Evolutionary conservation across 345 rosid genomes (phyloP), one percentile per base, ranked within the genome.

Genomic region (Aethionema arabicum): DNA sequence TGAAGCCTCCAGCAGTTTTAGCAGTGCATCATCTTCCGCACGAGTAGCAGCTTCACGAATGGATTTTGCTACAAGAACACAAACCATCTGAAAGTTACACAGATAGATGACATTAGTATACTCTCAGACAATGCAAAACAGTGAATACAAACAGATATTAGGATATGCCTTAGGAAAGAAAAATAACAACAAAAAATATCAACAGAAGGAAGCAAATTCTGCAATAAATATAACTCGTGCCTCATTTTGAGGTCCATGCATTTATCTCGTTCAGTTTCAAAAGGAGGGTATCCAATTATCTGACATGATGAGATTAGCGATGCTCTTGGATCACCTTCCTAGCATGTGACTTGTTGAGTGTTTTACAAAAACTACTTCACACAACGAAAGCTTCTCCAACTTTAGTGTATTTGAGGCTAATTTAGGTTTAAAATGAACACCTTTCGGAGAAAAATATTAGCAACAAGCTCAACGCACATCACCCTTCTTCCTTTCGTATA

Each of bases 1-100:
- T 53, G 96, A 79, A 61, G 95, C 92, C 70, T 80, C 92, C 77
- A 79, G 74, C 51, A 87, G 80, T 72, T 79, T 79, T 63, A 93
- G 56, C 77, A 90, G 60, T 40, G 82, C 86, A 67, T 85, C 87
- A 15, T 85, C 80, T 52, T 86, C 85, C 3, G 88, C 93, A 52
- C 90, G 95, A 8, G 92, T 96, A 58, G 87, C 96, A 61, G 95
- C 99, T 79, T 93, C 99, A 53, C 97, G 78, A 66, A 93, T 74
- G 8, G 90, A 75, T 46, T 95, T 87, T 10, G 97, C 95, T 52
- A 90, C 96, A 33, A 87, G 90, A 62, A 93, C 97, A 35, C 92
- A 83, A 40, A 90, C 97, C 95, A 90, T 90, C 97, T 90, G 72
- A 32, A 33, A 39, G 52, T 55, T 8, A 21, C 66, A 47, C 21